Conservation (phyloP, 768 basidiomycete species). For the Auriscalpium microsporum region DNA sequence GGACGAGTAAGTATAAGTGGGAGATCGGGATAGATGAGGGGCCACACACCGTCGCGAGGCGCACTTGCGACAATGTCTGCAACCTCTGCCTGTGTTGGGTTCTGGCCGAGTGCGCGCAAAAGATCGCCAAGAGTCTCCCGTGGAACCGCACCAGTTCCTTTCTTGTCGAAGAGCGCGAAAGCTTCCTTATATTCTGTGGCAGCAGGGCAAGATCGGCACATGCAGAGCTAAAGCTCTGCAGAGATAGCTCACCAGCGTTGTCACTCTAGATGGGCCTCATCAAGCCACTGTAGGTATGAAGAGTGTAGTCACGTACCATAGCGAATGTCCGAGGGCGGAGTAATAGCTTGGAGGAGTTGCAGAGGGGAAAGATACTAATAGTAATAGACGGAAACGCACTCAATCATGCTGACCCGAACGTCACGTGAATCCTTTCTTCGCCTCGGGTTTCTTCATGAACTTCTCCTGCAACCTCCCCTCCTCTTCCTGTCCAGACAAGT, state of each 20-base stretch:
- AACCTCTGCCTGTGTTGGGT: constrained; percentile 99
- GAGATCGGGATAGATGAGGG: not conserved
- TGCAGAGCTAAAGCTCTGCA: not conserved
- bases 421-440: not conserved
- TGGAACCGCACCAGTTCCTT: constrained; percentile 85
- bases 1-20: too few relatives aligned
- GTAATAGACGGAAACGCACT: too few relatives aligned
- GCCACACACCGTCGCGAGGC: constrained; percentile 62
- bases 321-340: too few relatives aligned
- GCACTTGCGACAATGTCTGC: constrained; percentile 65
- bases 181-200: constrained; percentile 86
- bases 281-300: too few relatives aligned
- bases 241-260: not conserved
- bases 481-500: too few relatives aligned
- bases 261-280: not conserved
- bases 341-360: too few relatives aligned
- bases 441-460: not conserved
- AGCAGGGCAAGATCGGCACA: not conserved
- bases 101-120: constrained; percentile 89
- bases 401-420: not conserved
- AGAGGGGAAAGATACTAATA: too few relatives aligned
- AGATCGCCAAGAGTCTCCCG: constrained; percentile 87
- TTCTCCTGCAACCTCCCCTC: not conserved
- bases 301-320: too few relatives aligned
- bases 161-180: constrained; percentile 97